A percentile compares a stretch with the other conserved stretches of the same genome.
Evolutionary conservation across 805 yeast genomes (phyloP).

Genomic region (Ogataea angusta): DNA sequence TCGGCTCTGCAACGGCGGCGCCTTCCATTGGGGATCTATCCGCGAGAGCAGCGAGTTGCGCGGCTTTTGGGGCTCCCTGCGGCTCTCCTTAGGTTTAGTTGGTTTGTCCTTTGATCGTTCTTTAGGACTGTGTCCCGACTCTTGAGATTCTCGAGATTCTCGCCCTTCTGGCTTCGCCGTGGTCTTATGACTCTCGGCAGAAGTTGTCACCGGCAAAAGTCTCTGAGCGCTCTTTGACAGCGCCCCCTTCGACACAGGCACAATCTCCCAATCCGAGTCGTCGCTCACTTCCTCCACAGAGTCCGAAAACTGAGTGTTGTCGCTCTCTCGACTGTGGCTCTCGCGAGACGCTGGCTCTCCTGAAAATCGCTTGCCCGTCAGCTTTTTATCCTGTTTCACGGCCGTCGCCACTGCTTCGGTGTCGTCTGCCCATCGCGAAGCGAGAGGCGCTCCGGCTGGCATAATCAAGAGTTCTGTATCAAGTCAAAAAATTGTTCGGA

Average conservation of each 20-base stretch:
- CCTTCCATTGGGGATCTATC: slow-evolving; percentile 8
- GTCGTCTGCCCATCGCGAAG: slow-evolving; percentile 35
- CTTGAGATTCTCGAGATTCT: background rate
- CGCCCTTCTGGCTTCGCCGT: background rate
- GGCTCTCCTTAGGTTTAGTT: background rate
- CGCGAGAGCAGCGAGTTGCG: slow-evolving; percentile 6
- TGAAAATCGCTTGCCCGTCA: background rate
- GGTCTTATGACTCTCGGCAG: background rate
- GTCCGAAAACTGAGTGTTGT: slow-evolving; percentile 6
- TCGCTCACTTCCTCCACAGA: background rate
- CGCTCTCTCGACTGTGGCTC: slow-evolving; percentile 4
- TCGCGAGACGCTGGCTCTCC: background rate
- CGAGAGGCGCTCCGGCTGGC: slow-evolving; percentile 15
- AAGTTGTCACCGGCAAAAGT: slow-evolving; percentile 12
- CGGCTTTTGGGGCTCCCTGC: background rate
- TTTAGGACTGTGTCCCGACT: background rate
- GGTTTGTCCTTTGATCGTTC: background rate
- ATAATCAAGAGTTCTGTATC: slow-evolving; percentile 1
- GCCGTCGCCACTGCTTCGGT: slow-evolving; percentile 25
- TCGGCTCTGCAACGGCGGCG: slow-evolving; percentile 4
- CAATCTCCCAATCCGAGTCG: slow-evolving; percentile 10
- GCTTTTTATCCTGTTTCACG: slow-evolving; percentile 17
- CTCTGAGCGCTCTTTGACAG: slow-evolving; percentile 18
- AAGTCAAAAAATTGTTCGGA: background rate
- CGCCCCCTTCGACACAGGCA: slow-evolving; percentile 5